Conservation (phyloP, 805 yeast genomes). For the Millerago galiae region DNA sequence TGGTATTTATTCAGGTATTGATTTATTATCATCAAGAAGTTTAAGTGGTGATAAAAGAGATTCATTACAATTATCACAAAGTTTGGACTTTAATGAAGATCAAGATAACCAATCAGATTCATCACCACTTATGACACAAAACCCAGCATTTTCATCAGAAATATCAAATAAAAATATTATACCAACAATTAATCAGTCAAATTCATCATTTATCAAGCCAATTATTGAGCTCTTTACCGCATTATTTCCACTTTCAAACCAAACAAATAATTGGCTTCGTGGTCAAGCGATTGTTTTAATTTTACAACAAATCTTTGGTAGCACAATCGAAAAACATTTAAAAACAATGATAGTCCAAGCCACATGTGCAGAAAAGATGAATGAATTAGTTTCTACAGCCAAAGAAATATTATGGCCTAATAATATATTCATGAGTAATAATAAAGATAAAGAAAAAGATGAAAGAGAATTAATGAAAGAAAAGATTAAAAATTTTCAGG, state of each 20-base stretch:
- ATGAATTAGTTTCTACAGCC: conserved; percentile 30
- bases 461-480: conserved; percentile 44
- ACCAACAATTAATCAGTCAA: background rate
- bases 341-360: conserved; percentile 34
- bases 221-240: conserved; percentile 70
- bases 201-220: conserved; percentile 62
- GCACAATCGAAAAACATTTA: conserved; percentile 65
- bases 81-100: background rate
- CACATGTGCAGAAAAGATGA: conserved; percentile 39
- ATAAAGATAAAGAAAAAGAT: conserved; percentile 27
- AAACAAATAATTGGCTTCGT: conserved; percentile 68
- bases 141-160: background rate
- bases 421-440: conserved; percentile 37
- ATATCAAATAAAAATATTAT: background rate
- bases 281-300: conserved; percentile 80
- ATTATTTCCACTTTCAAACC: conserved; percentile 54
- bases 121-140: background rate
- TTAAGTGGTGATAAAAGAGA: conserved; percentile 11
- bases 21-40: conserved; percentile 7
- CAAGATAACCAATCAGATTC: background rate
- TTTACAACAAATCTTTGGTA: conserved; percentile 80
- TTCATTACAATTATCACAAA: conserved; percentile 2
- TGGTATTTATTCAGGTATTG: conserved; percentile 16
- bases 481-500: conserved; percentile 45
- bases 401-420: conserved; percentile 42